Conservation (phyloP, 2,329 filamentous ascomycete species). For the Diplodia seriata region DNA sequence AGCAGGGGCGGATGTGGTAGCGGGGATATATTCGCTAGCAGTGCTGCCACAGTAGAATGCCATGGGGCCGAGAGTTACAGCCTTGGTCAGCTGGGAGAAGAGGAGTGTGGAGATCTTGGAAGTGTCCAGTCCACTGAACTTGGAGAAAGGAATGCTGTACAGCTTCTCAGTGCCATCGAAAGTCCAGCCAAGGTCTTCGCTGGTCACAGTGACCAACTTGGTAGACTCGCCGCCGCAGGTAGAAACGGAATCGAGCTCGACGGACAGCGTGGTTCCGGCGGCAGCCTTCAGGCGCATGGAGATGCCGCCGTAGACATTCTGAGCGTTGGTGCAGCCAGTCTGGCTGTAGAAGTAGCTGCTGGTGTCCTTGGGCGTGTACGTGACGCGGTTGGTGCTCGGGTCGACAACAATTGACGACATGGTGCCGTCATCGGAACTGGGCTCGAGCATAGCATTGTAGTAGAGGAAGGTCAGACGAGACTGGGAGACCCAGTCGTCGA, state of each 20-base stretch:
- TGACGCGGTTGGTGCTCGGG: slow-evolving; percentile 55
- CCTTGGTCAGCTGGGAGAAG: slow-evolving; percentile 55
- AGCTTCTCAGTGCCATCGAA: slow-evolving; percentile 67
- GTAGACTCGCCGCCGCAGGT: slow-evolving; percentile 54
- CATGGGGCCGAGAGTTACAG: slow-evolving; percentile 63
- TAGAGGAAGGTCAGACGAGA: slow-evolving; percentile 66
- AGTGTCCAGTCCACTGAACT: slow-evolving; percentile 59
- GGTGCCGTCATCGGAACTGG: slow-evolving; percentile 64
- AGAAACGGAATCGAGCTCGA: slow-evolving; percentile 59
- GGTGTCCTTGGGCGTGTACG: slow-evolving; percentile 57
- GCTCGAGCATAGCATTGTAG: slow-evolving; percentile 65
- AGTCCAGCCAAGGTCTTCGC: slow-evolving; percentile 62
- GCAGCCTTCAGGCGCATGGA: slow-evolving; percentile 63
- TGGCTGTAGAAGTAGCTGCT: slow-evolving; percentile 66
- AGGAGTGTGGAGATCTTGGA: slow-evolving; percentile 61
- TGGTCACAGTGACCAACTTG: slow-evolving; percentile 49
- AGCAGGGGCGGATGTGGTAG: slow-evolving; percentile 50
- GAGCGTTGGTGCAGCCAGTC: slow-evolving; percentile 61
- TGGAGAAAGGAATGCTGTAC: slow-evolving; percentile 65
- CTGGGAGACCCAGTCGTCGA: slow-evolving; percentile 69
- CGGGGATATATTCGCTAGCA: slow-evolving; percentile 58
- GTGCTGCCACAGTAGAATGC: slow-evolving; percentile 64
- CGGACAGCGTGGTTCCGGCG: slow-evolving; percentile 57
- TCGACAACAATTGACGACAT: slow-evolving; percentile 63
- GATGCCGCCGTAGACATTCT: slow-evolving; percentile 61